Base-by-base conservation (phyloP, 768 basidiomycete species). In the Lactifluus rugatus region DNA sequence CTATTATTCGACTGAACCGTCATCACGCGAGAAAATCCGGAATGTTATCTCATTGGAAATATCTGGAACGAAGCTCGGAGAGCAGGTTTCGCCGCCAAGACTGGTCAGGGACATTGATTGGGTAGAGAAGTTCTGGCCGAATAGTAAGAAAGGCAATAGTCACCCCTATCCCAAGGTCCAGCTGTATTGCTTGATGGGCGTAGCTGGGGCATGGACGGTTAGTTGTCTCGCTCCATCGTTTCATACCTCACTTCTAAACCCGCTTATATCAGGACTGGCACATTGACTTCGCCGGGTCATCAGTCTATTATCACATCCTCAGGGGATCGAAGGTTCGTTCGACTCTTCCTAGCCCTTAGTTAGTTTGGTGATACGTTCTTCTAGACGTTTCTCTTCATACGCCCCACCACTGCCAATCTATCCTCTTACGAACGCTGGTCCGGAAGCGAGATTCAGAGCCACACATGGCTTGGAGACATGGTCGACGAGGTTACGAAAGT, bases 21-120 rank as follows among this genome's bases (percentile, higher is more conserved):
- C 78, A 6, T 75, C 78, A 45, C 81, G 88, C 53, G 90, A 94
- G 67, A 95, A 91, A 70, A 83, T 96, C 34, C 82, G 86, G 61
- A 99, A 99, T 66, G 92, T 99, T 31, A 99, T 99, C 55, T 93
- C 91, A 2, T 74, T 98, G 50, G 95, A 99, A 70, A 85, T 98
- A 25, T 90, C 90, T 2, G 91, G 89, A 7, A 93, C 91, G 3
- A 74, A 80, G 51, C 76, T 98, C 7, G 87, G 85, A 9, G 81
- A 89, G 63, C 78, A 79, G 69, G 83, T 99, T 23, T 71, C 83
- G 2, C 93, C 93, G 3, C 95, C 95, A 2, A 80, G 81, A 60
- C 70, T 97, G 23, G 88, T 90, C 37, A 78, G 89, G 52, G 90
- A 97, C 56, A 70, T 97, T 63, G 96, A 97, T 66, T 99, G 95